Evolutionary conservation across 2,329 filamentous ascomycete genomes (phyloP).

Genomic region (Pyricularia sp.): DNA sequence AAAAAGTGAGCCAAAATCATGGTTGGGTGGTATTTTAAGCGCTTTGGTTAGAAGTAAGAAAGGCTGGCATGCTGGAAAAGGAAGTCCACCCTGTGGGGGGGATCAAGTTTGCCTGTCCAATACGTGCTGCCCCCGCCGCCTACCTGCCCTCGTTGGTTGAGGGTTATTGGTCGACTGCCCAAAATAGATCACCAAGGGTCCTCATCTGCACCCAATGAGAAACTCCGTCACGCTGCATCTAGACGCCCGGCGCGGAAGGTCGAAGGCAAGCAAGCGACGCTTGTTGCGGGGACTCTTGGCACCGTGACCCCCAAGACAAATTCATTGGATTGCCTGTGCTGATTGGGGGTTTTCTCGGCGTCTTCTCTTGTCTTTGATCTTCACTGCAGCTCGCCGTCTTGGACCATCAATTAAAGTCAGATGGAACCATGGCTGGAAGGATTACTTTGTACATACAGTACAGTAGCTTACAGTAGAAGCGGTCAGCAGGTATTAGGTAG

Average conservation of each 20-base stretch:
- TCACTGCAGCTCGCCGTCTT: background rate
- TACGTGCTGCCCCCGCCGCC: background rate
- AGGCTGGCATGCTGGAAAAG: background rate
- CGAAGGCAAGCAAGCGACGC: background rate
- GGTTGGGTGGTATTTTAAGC: background rate
- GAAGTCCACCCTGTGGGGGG: background rate
- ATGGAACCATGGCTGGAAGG: background rate
- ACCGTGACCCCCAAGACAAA: background rate
- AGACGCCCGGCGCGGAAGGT: conserved; percentile 14
- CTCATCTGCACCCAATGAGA: conserved; percentile 14
- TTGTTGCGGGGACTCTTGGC: background rate
- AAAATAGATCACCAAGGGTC: conserved; percentile 15
- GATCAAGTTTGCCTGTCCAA: background rate
- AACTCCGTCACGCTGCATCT: conserved; percentile 19
- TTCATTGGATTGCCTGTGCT: background rate
- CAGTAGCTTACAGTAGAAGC: too few relatives aligned
- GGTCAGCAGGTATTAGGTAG: background rate
- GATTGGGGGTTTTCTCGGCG: background rate
- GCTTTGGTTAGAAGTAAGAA: background rate
- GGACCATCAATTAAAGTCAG: background rate
- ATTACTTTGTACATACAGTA: too few relatives aligned
- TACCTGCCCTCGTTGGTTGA: background rate
- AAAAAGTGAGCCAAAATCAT: background rate
- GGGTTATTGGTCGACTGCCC: conserved; percentile 7
- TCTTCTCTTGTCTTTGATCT: background rate